Evolutionary conservation across 371 early-diverging fungal species (phyloP).

Genomic region (Saksenaea oblongispora): DNA sequence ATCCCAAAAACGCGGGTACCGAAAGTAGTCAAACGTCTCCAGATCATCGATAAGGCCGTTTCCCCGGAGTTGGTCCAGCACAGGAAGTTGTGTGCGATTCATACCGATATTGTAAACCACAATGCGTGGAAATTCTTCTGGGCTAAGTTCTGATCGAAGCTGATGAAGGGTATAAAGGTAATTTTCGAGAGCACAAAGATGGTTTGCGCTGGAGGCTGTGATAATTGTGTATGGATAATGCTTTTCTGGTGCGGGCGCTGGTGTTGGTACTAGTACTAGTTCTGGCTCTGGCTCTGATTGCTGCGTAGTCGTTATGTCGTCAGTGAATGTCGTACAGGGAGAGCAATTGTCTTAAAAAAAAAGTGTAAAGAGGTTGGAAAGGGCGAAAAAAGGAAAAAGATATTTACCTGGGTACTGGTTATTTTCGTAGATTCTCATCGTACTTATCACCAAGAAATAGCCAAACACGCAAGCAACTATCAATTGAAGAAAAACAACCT

Average conservation of each 20-base stretch:
- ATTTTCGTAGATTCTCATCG: background rate
- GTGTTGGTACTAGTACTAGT: too few relatives aligned
- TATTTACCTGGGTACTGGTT: background rate
- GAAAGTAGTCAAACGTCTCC: conserved; percentile 50
- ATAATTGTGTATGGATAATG: conserved; percentile 55
- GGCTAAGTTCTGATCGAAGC: conserved; percentile 31
- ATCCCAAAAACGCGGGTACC: conserved; percentile 67
- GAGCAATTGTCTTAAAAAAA: background rate
- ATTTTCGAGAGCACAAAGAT: conserved; percentile 62
- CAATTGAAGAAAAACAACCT: background rate
- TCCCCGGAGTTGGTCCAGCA: conserved; percentile 40
- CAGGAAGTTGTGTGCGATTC: conserved; percentile 50
- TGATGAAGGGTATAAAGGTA: conserved; percentile 56
- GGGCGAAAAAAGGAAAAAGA: background rate
- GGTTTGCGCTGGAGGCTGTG: conserved; percentile 64
- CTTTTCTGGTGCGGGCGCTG: background rate
- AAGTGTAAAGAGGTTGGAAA: background rate
- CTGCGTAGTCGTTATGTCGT: background rate
- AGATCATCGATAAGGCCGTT: conserved; percentile 51
- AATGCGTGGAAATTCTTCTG: conserved; percentile 40
- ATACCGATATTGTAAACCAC: conserved; percentile 56
- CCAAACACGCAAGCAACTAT: background rate
- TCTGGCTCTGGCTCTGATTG: background rate
- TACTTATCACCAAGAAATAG: background rate
- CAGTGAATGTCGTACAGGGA: background rate